These are phyloP conservation scores for Cylindricascospora bacillispora DNA, from an alignment of 1,139 yeast genomes.

Conservation along the genomic window DNA sequence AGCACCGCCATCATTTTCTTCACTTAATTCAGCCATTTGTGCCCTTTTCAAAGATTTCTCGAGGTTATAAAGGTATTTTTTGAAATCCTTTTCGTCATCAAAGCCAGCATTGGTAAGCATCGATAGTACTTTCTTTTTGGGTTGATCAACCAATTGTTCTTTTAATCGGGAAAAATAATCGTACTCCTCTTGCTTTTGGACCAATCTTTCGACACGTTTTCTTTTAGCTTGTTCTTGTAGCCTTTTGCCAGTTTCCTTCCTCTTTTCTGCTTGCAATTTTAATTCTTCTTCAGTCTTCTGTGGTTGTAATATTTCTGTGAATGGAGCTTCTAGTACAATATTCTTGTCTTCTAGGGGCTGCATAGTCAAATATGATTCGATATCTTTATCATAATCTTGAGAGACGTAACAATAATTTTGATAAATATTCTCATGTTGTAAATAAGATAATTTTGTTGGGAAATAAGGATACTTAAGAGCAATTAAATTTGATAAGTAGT, in stretches of 20 bases:
- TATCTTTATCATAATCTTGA: constrained; percentile 51
- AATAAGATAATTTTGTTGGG: constrained; percentile 55
- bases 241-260: constrained; percentile 77
- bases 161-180: constrained; percentile 54
- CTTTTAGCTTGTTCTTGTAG: constrained; percentile 89
- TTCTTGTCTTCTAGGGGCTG: constrained; percentile 56
- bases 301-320: constrained; percentile 46
- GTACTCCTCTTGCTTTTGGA: constrained; percentile 70
- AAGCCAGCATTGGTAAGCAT: constrained; percentile 65
- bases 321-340: constrained; percentile 73
- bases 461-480: constrained; percentile 84
- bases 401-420: constrained; percentile 74
- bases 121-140: constrained; percentile 31
- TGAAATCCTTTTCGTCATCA: constrained; percentile 58
- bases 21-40: constrained; percentile 39
- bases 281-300: constrained; percentile 79
- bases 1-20: constrained; percentile 41
- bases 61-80: constrained; percentile 50
- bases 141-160: constrained; percentile 37
- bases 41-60: constrained; percentile 62
- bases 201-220: constrained; percentile 64
- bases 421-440: constrained; percentile 56
- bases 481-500: constrained; percentile 49
- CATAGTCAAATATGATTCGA: constrained; percentile 43
- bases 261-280: constrained; percentile 60